Conservation (phyloP, 2,329 filamentous ascomycete species). For the Aspergillus ochraceoroseus region DNA sequence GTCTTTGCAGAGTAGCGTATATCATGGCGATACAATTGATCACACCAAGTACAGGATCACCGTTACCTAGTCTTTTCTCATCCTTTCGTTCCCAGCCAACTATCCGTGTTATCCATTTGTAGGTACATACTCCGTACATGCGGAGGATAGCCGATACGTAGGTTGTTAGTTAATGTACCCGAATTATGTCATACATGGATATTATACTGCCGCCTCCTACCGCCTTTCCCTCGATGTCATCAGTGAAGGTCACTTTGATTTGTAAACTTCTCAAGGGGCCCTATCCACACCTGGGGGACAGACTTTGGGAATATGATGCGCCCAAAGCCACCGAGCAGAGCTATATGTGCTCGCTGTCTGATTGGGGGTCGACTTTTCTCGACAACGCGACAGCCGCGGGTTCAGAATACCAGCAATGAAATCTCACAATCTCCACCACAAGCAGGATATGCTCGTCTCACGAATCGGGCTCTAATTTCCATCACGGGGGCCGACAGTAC, state of each 20-base stretch:
- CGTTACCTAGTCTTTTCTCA: no score
- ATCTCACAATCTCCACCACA: constrained; percentile 36
- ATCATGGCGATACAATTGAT: no score
- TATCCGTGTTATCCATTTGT: no score
- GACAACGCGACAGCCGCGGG: constrained; percentile 20
- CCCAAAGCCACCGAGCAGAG: constrained; percentile 22
- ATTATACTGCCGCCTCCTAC: constrained; percentile 25
- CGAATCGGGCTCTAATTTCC: constrained; percentile 73
- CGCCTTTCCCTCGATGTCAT: constrained; percentile 28
- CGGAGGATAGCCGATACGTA: no score
- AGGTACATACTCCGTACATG: no score
- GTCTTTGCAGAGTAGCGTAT: background rate
- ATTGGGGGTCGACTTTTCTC: constrained; percentile 29
- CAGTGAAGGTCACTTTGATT: constrained; percentile 17
- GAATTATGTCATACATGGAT: no score
- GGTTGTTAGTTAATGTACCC: no score
- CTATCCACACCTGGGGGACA: no score
- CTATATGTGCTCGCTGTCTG: constrained; percentile 32
- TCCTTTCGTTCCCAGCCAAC: no score
- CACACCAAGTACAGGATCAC: no score
- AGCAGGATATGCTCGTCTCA: constrained; percentile 51
- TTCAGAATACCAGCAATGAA: constrained; percentile 19
- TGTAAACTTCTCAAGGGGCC: constrained; percentile 26
- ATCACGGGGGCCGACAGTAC: constrained; percentile 73
- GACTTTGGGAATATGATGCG: constrained; percentile 37